Base-by-base conservation (phyloP, 2,329 filamentous ascomycete genomes). In the Ciborinia camelliae region DNA sequence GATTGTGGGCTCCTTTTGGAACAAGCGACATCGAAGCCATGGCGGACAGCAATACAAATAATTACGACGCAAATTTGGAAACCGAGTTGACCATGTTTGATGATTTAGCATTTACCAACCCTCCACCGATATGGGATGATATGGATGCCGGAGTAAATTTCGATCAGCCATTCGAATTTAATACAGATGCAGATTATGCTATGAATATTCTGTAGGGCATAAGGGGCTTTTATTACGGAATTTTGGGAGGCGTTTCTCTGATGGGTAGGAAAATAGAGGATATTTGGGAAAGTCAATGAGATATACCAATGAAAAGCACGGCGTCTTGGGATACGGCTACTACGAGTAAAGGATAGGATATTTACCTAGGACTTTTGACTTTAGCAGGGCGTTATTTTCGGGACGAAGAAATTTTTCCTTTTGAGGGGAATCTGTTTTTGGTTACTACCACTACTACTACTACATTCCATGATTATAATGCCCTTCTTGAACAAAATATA, bases 81-180 rank as follows among this genome's bases (percentile, higher is more conserved):
- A 70, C 71, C 1, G 67, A 75, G 61, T 41, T 70, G 23, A 66
- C 69, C 30, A 72, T 74, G 67, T 68, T 74, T 45, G 70, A 75
- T 57, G 69, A 69, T 28, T 68, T 72, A 14, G 66, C 65, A 55
- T 68, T 60, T 39, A 32, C 65, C 7, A 69, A 75, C 32, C 72
- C 73, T 23, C 66, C 71, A 72, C 30, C 73, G 64, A 67, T 68
- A 8, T 83, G 82, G 80, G 83, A 85, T 43, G 81, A 85, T n/a
- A 66, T 82, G 45, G 72, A 78, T 4, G 72, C 74, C 62, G 52
- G 58, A 32, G 72, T 75, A 0, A 80, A 84, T 70, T 83, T 84
- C 67, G 77, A 77, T 61, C 85, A 86, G 73, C 79, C 82, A 0
- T 84, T 85, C 67, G 71, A 78, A 68, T 75, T 87, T 62, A 83